Percentiles rank a stretch among this genome's conserved stretches.
Evolutionary conservation across 208 protist genomes (phyloP).

Genomic region (Wallacemonas rigidus): DNA sequence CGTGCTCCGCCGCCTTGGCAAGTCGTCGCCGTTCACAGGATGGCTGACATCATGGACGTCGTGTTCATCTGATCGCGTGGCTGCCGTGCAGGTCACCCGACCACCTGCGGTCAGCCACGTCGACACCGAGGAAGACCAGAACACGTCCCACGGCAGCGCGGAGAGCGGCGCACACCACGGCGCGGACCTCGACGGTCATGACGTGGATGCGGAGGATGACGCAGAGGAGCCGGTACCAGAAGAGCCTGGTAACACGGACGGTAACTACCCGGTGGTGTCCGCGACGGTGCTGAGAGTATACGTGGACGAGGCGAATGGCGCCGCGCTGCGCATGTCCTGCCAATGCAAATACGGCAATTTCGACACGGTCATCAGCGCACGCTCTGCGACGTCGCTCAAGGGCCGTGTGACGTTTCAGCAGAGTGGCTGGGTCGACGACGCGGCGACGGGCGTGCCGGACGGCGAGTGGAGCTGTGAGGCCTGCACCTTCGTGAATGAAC

Average conservation of each 20-base stretch:
- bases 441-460: constrained; percentile 17
- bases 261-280: constrained; percentile 4
- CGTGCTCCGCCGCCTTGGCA: constrained; percentile 47
- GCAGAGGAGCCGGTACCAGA: not conserved
- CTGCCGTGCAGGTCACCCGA: not conserved
- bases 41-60: constrained; percentile 49
- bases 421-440: constrained; percentile 24
- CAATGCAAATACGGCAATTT: constrained; percentile 55
- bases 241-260: not conserved
- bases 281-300: constrained; percentile 9
- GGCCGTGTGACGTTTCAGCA: constrained; percentile 65
- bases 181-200: not conserved
- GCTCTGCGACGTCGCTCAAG: constrained; percentile 37
- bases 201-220: constrained; percentile 7
- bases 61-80: not conserved
- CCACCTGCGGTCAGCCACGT: not conserved
- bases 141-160: not conserved
- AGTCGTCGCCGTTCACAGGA: constrained; percentile 62
- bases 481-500: constrained; percentile 85
- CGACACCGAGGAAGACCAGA: constrained; percentile 12
- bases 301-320: constrained; percentile 15
- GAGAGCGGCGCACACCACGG: constrained; percentile 18
- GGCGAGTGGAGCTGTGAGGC: constrained; percentile 74
- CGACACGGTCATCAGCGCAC: constrained; percentile 41
- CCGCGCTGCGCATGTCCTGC: constrained; percentile 44